Conservation (phyloP, 345 rosid species). For the Eucalyptus microcorys region DNA sequence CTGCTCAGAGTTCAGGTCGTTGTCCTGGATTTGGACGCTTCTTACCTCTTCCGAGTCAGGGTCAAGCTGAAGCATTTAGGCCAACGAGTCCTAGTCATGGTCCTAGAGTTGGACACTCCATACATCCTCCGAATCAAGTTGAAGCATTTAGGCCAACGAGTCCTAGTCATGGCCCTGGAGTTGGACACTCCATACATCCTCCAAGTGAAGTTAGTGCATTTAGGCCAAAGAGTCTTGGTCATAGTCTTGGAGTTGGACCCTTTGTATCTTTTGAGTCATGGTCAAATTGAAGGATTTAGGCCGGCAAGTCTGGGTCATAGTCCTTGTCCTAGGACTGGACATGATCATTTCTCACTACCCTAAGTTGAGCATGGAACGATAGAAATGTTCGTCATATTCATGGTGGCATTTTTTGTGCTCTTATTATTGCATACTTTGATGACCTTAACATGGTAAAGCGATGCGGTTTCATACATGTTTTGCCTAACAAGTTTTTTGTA, state of each 20-base stretch:
- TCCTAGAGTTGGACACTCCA: background rate
- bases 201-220: background rate
- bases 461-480: background rate
- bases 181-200: background rate
- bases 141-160: background rate
- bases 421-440: background rate
- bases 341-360: background rate
- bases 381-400: background rate
- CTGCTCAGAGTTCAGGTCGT: background rate
- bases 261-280: background rate
- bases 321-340: background rate
- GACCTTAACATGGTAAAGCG: background rate
- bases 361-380: background rate
- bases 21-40: background rate
- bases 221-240: background rate
- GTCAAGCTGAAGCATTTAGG: no score
- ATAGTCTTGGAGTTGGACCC: background rate
- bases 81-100: background rate
- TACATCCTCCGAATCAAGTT: background rate
- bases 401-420: background rate
- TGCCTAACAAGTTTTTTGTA: background rate
- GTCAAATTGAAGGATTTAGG: background rate
- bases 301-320: rapidly evolving
- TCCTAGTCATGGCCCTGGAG: background rate
- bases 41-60: no score